Percentiles rank a stretch among this genome's conserved stretches.
phyloP scores from a whole-genome alignment of 148 eudicot genomes.

The Simmondsia chinensis region DNA sequence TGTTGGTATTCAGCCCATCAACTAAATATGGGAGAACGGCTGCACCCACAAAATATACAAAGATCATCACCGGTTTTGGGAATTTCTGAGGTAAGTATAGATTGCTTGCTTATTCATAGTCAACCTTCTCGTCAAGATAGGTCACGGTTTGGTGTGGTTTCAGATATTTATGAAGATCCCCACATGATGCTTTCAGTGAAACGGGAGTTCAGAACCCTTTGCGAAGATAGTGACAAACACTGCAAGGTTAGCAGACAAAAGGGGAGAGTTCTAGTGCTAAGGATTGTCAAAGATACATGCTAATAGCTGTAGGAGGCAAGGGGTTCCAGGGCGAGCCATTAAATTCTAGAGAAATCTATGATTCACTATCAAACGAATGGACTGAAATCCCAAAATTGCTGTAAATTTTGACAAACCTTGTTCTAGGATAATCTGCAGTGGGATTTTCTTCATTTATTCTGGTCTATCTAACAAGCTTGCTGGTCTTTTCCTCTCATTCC shows the following conservation, averaged over 20 bases:
- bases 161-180: conserved; percentile 94
- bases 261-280: no score
- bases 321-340: conserved; percentile 92
- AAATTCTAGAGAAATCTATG: conserved; percentile 81
- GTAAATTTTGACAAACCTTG: conserved; percentile 77
- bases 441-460: conserved; percentile 75
- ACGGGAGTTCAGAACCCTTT: no score
- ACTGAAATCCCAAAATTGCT: conserved; percentile 68
- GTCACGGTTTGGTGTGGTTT: conserved; percentile 69
- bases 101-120: conserved; percentile 35
- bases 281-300: conserved; percentile 57
- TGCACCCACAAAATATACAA: conserved; percentile 77
- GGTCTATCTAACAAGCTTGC: conserved; percentile 70
- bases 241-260: no score
- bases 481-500: conserved; percentile 55
- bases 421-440: conserved; percentile 68
- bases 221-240: no score
- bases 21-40: conserved; percentile 70
- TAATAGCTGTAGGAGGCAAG: conserved; percentile 82
- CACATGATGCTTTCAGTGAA: no score
- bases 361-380: conserved; percentile 82
- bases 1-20: conserved; percentile 59
- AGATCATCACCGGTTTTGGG: conserved; percentile 83
- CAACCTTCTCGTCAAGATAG: conserved; percentile 65
- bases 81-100: conserved; percentile 45